Conservation (phyloP, 306 rosid species). For the Prosopis cineraria region DNA sequence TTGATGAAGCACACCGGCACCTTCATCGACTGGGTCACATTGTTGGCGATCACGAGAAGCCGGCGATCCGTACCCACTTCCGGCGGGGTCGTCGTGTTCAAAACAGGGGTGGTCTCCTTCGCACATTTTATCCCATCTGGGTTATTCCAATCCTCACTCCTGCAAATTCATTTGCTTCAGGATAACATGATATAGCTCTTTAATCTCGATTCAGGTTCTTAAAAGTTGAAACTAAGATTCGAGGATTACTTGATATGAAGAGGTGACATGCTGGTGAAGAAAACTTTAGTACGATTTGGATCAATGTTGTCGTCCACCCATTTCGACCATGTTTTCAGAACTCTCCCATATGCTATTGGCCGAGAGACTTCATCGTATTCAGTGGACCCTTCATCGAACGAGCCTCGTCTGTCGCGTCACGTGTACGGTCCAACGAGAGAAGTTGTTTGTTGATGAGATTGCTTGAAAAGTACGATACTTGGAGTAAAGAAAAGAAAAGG, state of each 20-base stretch:
- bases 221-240: neutral
- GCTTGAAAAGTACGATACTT: slow-evolving; percentile 10
- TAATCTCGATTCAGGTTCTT: neutral
- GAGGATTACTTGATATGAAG: slow-evolving; percentile 89
- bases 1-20: slow-evolving; percentile 76
- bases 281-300: slow-evolving; percentile 74
- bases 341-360: slow-evolving; percentile 71
- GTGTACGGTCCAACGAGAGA: neutral
- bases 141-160: slow-evolving; percentile 95
- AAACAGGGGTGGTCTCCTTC: slow-evolving; percentile 72
- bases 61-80: slow-evolving; percentile 93
- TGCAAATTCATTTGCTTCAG: slow-evolving; percentile 27
- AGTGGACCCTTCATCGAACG: slow-evolving; percentile 82
- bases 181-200: neutral
- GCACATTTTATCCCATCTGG: slow-evolving; percentile 96
- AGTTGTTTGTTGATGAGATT: slow-evolving; percentile 10
- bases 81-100: slow-evolving; percentile 60
- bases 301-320: slow-evolving; percentile 83
- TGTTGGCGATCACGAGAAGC: slow-evolving; percentile 55
- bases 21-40: slow-evolving; percentile 64
- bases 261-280: slow-evolving; percentile 91
- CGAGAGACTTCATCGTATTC: slow-evolving; percentile 80
- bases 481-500: neutral
- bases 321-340: slow-evolving; percentile 77
- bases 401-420: slow-evolving; percentile 66